phyloP scores from a whole-genome alignment of 2,329 filamentous ascomycete genomes.

The Trichoderma koningii region DNA sequence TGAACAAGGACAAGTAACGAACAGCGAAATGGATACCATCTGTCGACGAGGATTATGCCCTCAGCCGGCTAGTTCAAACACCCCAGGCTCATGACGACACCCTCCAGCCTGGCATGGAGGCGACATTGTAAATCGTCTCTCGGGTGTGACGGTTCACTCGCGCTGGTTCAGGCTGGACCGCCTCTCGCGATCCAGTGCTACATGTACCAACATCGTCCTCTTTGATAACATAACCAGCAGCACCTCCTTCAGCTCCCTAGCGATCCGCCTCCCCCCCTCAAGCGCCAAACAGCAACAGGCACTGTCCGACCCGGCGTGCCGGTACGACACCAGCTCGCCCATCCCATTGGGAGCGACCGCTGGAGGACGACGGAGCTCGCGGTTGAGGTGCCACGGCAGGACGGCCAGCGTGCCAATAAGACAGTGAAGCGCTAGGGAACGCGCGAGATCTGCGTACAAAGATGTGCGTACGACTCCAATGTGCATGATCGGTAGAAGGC shows the following conservation, averaged over 20 bases:
- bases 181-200: constrained; percentile 4
- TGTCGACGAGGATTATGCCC: neutral
- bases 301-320: constrained; percentile 16
- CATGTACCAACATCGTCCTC: neutral
- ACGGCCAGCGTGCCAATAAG: constrained; percentile 24
- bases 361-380: neutral
- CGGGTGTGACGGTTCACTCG: constrained; percentile 5
- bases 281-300: constrained; percentile 11
- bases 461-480: constrained; percentile 26
- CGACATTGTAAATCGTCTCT: constrained; percentile 2
- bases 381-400: constrained; percentile 23
- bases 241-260: constrained; percentile 21
- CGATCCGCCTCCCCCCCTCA: neutral
- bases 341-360: constrained; percentile 19
- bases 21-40: neutral
- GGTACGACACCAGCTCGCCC: constrained; percentile 24
- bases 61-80: neutral
- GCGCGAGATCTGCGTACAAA: constrained; percentile 28
- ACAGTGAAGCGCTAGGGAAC: constrained; percentile 22
- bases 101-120: neutral
- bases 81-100: constrained; percentile 7
- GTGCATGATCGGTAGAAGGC: constrained; percentile 27
- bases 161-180: constrained; percentile 3
- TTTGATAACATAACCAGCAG: neutral
- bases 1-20: no score